Conservation (phyloP, 345 rosid species). For the Balakata baccata region DNA sequence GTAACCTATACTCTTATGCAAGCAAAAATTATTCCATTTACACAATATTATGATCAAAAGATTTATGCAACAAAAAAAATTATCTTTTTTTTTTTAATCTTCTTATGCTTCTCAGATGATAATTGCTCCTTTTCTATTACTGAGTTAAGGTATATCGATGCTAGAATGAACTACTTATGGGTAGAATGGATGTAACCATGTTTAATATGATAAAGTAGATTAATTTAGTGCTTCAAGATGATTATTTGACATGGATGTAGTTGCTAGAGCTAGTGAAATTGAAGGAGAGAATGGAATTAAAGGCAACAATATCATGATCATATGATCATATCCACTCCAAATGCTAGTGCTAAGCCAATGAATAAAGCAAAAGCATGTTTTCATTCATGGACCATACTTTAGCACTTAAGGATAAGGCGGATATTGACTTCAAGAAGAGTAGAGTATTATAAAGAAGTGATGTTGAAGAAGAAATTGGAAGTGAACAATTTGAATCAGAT, state of each 20-base stretch:
- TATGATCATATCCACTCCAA: too few species aligned
- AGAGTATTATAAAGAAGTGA: not conserved
- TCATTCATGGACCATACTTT: too few species aligned
- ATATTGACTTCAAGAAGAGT: not conserved
- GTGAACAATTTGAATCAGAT: not conserved
- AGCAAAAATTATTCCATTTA: too few species aligned
- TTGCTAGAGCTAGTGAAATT: not conserved
- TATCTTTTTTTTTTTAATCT: not conserved
- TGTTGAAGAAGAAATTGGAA: not conserved
- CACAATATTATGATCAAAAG: too few species aligned
- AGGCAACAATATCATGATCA: too few species aligned
- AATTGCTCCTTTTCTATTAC: not conserved
- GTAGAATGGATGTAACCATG: not conserved
- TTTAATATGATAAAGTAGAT: not conserved
- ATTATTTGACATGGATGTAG: not conserved
- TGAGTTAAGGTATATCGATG: not conserved
- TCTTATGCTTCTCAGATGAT: not conserved
- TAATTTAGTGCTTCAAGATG: not conserved
- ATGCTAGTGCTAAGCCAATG: too few species aligned
- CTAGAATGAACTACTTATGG: not conserved
- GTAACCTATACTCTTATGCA: not conserved
- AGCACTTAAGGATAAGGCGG: not conserved
- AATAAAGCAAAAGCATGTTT: too few species aligned
- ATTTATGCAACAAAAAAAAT: too few species aligned
- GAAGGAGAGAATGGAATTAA: not conserved